Evolutionary conservation across 2,329 filamentous ascomycete species (phyloP), one percentile per base, ranked within the genome.

Genomic region (Ceratocystiopsis minuta): DNA sequence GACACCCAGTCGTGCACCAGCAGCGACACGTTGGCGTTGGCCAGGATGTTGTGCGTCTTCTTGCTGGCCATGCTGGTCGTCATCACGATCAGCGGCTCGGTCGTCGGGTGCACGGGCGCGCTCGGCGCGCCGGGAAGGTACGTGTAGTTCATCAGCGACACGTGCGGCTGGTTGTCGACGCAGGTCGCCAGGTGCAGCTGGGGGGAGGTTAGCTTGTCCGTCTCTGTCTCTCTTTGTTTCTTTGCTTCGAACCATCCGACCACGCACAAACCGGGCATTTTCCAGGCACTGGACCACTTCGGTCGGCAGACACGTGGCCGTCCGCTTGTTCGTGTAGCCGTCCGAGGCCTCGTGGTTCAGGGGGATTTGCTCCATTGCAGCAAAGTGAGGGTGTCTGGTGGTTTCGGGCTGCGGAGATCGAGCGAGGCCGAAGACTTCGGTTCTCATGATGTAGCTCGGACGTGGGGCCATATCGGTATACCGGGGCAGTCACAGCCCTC

Each of bases 91-190:
- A 86, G 80, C n/a, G 85, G 79, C 33, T 32, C 28, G 4, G 39
- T 12, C 9, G 32, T 11, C 31, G 44, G 20, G 33, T 35, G 14
- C 28, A 35, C 16, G 24, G 46, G 32, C 34, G 73, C 70, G 59
- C 76, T 80, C 34, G 76, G 78, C 15, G 81, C 83, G 6, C 70
- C 76, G 34, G 86, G 80, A 17, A 98, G 80, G 63, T 95, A 96
- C 55, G 90, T 96, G 66, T 96, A 96, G 67, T 93, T 95, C 90
- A 98, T 98, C 49, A 98, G 75, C 34, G 86, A 92, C 50, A 96
- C 84, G 58, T 96, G 85, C 11, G 90, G 90, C 48, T 77, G 68
- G 54, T 90, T 80, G 51, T 80, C 70, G 52, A 76, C 76, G 59
- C 82, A 92, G 43, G 90, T 98, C 52, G 90, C 87, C 41, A 98